Evolutionary conservation across 1,284 basidiomycete genomes (phyloP).

Genomic region (Cutaneotrichosporon sp.): DNA sequence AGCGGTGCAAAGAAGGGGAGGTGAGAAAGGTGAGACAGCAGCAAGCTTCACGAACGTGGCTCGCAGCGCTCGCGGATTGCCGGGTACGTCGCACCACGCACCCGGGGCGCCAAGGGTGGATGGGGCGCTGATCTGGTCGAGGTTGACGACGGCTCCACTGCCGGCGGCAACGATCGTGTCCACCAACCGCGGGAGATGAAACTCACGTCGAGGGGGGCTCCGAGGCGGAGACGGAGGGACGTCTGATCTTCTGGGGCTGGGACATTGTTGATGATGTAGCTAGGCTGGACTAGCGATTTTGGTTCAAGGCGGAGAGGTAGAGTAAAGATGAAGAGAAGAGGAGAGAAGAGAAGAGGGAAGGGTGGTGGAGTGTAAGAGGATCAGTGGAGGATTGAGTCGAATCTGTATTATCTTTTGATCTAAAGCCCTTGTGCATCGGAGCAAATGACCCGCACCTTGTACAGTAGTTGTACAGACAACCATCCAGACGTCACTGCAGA

Average conservation of each 20-base stretch:
- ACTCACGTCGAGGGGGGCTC: slow-evolving; percentile 46
- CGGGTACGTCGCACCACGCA: background rate
- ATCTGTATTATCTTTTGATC: slow-evolving; percentile 10
- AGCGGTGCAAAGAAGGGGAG: background rate
- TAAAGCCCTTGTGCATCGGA: background rate
- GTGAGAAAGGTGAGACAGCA: background rate
- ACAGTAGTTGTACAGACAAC: too few relatives aligned
- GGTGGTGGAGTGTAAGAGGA: background rate
- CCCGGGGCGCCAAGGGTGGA: background rate
- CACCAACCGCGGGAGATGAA: background rate
- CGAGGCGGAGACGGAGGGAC: slow-evolving; percentile 45
- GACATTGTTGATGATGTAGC: slow-evolving; percentile 10
- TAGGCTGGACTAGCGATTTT: background rate
- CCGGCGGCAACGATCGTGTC: background rate
- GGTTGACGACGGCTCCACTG: background rate
- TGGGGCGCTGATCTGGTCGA: background rate
- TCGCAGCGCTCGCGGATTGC: background rate
- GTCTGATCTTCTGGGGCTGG: slow-evolving; percentile 23
- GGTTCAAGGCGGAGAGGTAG: too few relatives aligned
- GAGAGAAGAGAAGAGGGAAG: background rate
- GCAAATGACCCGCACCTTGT: too few relatives aligned
- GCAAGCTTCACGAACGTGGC: background rate
- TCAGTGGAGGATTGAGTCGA: background rate
- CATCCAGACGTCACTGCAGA: background rate
- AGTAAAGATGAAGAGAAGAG: background rate